Conservation (phyloP, 2,329 filamentous ascomycete genomes). For the Fusarium citri region DNA sequence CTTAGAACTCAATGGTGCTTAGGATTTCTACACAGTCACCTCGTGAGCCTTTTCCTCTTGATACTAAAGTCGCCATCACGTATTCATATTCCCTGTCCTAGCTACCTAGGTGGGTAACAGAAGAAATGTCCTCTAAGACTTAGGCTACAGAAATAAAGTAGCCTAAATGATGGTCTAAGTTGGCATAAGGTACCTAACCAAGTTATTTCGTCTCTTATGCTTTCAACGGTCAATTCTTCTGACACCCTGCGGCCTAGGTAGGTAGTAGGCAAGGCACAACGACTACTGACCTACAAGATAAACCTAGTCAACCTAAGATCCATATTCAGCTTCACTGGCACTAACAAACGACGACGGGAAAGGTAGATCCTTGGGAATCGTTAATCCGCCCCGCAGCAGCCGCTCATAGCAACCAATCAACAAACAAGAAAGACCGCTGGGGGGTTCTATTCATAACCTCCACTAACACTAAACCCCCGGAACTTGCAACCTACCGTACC, state of each 20-base stretch:
- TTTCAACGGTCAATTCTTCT: no score
- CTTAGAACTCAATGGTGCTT: not conserved
- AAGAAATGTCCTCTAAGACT: no score
- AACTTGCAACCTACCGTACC: constrained; percentile 18
- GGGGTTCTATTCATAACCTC: constrained; percentile 1
- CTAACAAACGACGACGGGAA: not conserved
- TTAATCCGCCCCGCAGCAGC: constrained; percentile 43
- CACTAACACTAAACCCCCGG: constrained; percentile 18
- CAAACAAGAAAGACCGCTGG: constrained; percentile 10
- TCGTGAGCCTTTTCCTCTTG: not conserved
- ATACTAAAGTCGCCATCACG: not conserved
- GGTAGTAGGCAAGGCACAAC: no score
- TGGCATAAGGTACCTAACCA: no score
- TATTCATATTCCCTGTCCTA: not conserved
- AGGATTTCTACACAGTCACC: not conserved
- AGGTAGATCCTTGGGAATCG: constrained; percentile 40
- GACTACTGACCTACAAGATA: no score
- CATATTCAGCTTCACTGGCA: not conserved
- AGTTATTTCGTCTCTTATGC: no score
- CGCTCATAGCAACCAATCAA: constrained; percentile 18
- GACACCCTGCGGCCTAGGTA: no score
- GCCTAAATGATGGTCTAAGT: no score
- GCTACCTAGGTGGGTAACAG: no score
- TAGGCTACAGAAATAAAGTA: no score
- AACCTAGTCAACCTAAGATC: no score